Conservation (phyloP, 768 basidiomycete species). For the Chalciporus chontae region DNA sequence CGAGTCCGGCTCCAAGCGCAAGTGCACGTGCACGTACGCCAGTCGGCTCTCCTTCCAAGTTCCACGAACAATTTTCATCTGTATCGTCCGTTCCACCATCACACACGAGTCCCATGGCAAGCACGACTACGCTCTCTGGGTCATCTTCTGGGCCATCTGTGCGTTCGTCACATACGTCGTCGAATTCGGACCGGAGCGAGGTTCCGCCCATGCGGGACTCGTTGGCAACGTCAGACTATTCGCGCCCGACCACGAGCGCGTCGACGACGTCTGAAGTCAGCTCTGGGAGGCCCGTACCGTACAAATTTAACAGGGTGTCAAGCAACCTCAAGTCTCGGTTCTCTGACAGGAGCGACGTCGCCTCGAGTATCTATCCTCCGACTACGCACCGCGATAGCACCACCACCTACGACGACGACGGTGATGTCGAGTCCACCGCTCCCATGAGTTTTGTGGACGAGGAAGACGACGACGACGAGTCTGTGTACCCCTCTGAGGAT, state of each 20-base stretch:
- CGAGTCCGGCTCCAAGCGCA: not conserved
- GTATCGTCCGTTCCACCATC: slow-evolving; percentile 23
- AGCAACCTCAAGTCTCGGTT: slow-evolving; percentile 14
- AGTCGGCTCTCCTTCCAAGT: slow-evolving; percentile 21
- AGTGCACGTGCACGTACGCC: slow-evolving; percentile 11
- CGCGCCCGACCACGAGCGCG: slow-evolving; percentile 19
- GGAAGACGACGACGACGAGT: slow-evolving; percentile 29
- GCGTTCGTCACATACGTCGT: slow-evolving; percentile 22
- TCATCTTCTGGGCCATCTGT: slow-evolving; percentile 30
- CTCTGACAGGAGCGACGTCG: slow-evolving; percentile 18
- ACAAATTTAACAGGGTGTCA: slow-evolving; percentile 2
- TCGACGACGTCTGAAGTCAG: slow-evolving; percentile 22
- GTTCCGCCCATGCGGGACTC: slow-evolving; percentile 9
- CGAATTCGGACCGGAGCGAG: slow-evolving; percentile 17
- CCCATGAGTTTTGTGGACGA: slow-evolving; percentile 13
- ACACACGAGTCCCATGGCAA: slow-evolving; percentile 18
- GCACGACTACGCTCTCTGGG: slow-evolving; percentile 22
- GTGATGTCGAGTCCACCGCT: slow-evolving; percentile 15
- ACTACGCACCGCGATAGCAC: slow-evolving; percentile 14
- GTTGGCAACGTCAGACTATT: slow-evolving; percentile 5
- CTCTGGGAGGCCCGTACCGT: slow-evolving; percentile 13
- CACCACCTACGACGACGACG: slow-evolving; percentile 20
- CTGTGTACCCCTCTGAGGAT: slow-evolving; percentile 28
- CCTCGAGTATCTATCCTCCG: slow-evolving; percentile 16
- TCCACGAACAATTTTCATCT: slow-evolving; percentile 33